These are phyloP conservation scores for Citrullus amarus DNA, from an alignment of 306 rosid genomes.

Conservation along the genomic window DNA sequence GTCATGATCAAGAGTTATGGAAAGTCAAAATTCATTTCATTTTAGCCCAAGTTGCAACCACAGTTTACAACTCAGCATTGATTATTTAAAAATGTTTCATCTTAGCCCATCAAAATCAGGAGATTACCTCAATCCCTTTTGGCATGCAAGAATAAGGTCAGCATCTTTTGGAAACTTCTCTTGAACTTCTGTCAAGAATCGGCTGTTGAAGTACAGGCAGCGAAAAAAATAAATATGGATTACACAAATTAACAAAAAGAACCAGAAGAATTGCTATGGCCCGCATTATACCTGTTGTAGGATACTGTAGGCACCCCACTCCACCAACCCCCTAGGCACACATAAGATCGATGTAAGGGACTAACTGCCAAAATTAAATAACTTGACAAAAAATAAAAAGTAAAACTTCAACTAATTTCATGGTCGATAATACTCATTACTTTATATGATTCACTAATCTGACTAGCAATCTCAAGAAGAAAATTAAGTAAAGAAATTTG, in stretches of 20 bases:
- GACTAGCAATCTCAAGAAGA: not conserved
- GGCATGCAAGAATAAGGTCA: conserved; percentile 87
- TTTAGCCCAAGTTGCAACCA: not conserved
- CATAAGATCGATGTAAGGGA: conserved; percentile 11
- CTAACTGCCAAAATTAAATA: not conserved
- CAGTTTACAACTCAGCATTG: not conserved
- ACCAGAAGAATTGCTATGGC: not conserved
- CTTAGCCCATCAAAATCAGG: conserved; percentile 11
- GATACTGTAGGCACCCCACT: conserved; percentile 80
- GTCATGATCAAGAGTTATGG: not conserved
- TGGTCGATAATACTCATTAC: not conserved
- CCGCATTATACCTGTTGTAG: conserved; percentile 39
- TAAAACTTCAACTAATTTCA: not conserved
- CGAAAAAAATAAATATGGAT: conserved; percentile 15
- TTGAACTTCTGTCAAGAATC: conserved; percentile 55
- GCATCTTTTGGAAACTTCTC: conserved; percentile 70
- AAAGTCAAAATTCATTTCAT: not conserved
- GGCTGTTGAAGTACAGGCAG: conserved; percentile 33
- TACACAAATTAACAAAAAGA: conserved; percentile 9
- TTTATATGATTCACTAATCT: not conserved
- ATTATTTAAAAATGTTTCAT: not conserved
- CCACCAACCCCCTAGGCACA: conserved; percentile 89
- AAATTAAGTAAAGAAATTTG: not conserved
- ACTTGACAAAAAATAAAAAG: not conserved
- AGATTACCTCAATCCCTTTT: conserved; percentile 75